Conservation (phyloP, 805 yeast species). For the Dipodascus albidus region DNA sequence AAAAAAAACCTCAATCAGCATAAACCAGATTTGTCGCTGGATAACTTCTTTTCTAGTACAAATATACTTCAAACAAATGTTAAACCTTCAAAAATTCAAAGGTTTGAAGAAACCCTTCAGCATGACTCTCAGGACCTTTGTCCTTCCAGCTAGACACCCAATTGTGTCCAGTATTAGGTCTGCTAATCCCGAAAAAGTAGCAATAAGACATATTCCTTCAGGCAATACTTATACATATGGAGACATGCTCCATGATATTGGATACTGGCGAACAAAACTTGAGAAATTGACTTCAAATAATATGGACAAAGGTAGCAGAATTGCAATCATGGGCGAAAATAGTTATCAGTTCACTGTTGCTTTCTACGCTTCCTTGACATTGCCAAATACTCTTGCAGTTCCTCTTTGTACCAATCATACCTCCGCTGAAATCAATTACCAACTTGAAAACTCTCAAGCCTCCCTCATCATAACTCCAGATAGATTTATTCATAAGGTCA, state of each 20-base stretch:
- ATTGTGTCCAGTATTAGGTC: not conserved
- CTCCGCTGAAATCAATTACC: conserved; percentile 22
- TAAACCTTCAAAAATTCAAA: too few species aligned
- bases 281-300: conserved; percentile 1
- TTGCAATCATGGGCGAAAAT: conserved; percentile 27
- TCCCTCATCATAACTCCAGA: conserved; percentile 19
- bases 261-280: conserved; percentile 17
- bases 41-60: too few species aligned
- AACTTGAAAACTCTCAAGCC: conserved; percentile 21
- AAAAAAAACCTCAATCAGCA: not conserved
- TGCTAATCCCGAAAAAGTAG: conserved; percentile 14
- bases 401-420: conserved; percentile 27
- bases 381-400: conserved; percentile 22
- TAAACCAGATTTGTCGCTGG: not conserved
- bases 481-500: conserved; percentile 18
- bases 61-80: too few species aligned
- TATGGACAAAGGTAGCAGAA: conserved; percentile 10
- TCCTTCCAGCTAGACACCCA: not conserved
- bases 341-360: conserved; percentile 21
- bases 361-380: conserved; percentile 20
- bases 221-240: conserved; percentile 22
- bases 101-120: too few species aligned
- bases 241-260: conserved; percentile 19
- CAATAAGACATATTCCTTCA: conserved; percentile 22
- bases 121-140: not conserved